Evolutionary conservation across 2,329 filamentous ascomycete genomes (phyloP), one percentile per base, ranked within the genome.

Genomic region (Colletotrichum higginsianum): DNA sequence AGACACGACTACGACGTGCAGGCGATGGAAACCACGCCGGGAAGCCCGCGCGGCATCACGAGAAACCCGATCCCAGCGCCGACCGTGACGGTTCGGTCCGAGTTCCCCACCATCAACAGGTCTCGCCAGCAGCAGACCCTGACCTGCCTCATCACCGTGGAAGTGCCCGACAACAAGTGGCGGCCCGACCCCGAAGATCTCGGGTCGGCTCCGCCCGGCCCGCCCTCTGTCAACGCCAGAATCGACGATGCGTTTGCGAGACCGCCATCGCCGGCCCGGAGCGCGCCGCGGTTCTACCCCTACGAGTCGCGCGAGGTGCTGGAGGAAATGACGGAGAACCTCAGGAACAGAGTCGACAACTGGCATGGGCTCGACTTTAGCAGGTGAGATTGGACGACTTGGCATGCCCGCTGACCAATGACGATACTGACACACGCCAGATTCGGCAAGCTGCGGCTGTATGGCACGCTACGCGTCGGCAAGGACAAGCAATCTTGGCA

Each of bases 401-500:
- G 21, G 30, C 16, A 40, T 49, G 61, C 66, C 30, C 42, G 16
- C 16, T 40, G 42, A 40, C 67, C 44, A 52, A 64, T 61, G 11
- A 46, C 49, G 76, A 63, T 66, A 60, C 80, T 84, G 75, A 84
- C 75, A 57, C 16, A 42, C 56, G 55, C 58, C 76, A 93, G 93
- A 75, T 99, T 99, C 79, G 96, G 96, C 74, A 97, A 96, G 79
- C 87, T 99, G 75, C 91, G 95, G 42, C 85, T 98, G 42, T 95
- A 98, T 78, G 96, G 95, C 38, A 95, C 93, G 2, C 90, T 99
- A 68, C 92, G 94, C 64, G 96, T 99, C 26, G 96, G 96, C 76
- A 99, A 99, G 83, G 96, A 99, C 82, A 95, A 95, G 75, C 88
- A 96, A 75, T 95, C 95, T 8, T 99, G 96, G 96, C 96, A 99